A percentile compares a stretch with the other conserved stretches of the same genome.
These are phyloP conservation scores for Ephemerocybe angulata DNA, from an alignment of 768 basidiomycete genomes.

Conservation along the genomic window DNA sequence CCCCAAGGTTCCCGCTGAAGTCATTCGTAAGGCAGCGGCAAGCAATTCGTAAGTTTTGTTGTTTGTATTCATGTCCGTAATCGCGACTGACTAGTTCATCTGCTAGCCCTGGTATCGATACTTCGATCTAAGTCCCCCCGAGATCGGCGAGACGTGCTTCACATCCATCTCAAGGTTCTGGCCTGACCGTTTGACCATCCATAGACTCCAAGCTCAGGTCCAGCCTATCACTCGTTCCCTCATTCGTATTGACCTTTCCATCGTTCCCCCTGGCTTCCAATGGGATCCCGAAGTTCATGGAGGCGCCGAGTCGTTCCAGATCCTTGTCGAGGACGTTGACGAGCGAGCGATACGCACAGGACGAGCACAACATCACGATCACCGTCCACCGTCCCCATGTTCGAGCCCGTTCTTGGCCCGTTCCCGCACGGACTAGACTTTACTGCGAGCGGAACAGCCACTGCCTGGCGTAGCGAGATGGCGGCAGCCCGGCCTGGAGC, in stretches of 20 bases:
- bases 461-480: too few relatives aligned
- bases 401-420: constrained; percentile 94
- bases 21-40: constrained; percentile 91
- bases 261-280: constrained; percentile 95
- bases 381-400: constrained; percentile 97
- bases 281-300: constrained; percentile 98
- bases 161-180: too few relatives aligned
- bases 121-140: constrained; percentile 87
- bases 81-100: constrained; percentile 3
- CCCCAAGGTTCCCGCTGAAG: constrained; percentile 82
- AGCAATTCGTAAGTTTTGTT: constrained; percentile 72
- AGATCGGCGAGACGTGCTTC: constrained; percentile 96
- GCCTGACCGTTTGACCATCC: too few relatives aligned
- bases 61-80: not conserved
- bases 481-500: too few relatives aligned
- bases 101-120: constrained; percentile 91
- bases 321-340: constrained; percentile 95
- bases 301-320: constrained; percentile 83
- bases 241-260: constrained; percentile 87
- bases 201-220: constrained; percentile 87
- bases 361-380: constrained; percentile 91
- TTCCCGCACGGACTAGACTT: too few relatives aligned
- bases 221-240: constrained; percentile 94
- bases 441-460: too few relatives aligned
- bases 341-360: constrained; percentile 85